Conservation (phyloP, 495 filamentous ascomycete genomes). For the Aspergillus diversus region DNA sequence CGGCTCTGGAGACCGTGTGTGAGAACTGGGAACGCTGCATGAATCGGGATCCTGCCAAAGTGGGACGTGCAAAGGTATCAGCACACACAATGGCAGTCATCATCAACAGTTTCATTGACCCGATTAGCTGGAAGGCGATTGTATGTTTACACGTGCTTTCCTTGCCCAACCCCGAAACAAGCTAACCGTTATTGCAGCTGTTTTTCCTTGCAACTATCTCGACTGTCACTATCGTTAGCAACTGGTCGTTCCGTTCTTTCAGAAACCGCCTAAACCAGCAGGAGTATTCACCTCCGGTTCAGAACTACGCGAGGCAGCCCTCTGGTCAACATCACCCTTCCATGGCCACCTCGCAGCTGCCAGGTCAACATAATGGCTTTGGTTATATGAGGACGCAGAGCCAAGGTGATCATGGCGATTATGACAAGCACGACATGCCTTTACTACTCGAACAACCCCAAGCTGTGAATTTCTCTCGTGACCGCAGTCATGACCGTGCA, state of each 20-base stretch:
- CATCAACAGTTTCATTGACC: slow-evolving; percentile 71
- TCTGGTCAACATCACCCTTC: slow-evolving; percentile 31
- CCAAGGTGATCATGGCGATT: slow-evolving; percentile 18
- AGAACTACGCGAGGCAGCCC: slow-evolving; percentile 27
- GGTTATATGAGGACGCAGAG: slow-evolving; percentile 34
- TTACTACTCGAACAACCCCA: slow-evolving; percentile 43
- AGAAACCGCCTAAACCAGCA: slow-evolving; percentile 42
- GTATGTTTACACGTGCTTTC: slow-evolving; percentile 40
- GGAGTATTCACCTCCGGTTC: slow-evolving; percentile 32
- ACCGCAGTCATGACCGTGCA: slow-evolving; percentile 42
- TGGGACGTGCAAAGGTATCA: slow-evolving; percentile 67
- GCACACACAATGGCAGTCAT: slow-evolving; percentile 84
- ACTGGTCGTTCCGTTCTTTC: slow-evolving; percentile 53
- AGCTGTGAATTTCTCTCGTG: slow-evolving; percentile 36
- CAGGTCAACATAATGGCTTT: slow-evolving; percentile 32
- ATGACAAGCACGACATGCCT: slow-evolving; percentile 33
- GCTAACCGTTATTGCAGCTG: slow-evolving; percentile 33
- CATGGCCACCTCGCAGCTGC: slow-evolving; percentile 28
- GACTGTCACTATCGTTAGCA: slow-evolving; percentile 48
- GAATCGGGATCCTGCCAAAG: slow-evolving; percentile 68
- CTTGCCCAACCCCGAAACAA: neutral
- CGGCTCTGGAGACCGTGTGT: slow-evolving; percentile 74
- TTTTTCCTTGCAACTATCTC: slow-evolving; percentile 49
- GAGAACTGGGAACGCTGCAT: slow-evolving; percentile 85
- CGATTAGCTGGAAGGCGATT: slow-evolving; percentile 74